Conservation (phyloP, 1,139 yeast species). For the Zygosaccharomyces pseudobailii region DNA sequence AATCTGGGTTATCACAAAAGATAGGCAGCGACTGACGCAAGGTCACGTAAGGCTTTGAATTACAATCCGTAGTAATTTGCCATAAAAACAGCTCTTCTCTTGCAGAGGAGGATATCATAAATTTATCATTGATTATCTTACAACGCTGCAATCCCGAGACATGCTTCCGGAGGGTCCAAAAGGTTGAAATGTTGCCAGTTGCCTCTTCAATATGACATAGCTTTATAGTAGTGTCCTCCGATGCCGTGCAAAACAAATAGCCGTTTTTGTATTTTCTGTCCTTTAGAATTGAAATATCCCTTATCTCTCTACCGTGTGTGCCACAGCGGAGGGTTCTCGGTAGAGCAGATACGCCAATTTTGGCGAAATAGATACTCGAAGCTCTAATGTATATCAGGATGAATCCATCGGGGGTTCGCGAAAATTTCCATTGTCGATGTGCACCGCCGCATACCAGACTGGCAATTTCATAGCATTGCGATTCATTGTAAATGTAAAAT, state of each 20-base stretch:
- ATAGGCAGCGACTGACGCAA: conserved; percentile 48
- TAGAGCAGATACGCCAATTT: conserved; percentile 22
- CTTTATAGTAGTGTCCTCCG: conserved; percentile 81
- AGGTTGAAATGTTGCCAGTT: conserved; percentile 42
- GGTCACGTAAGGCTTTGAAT: conserved; percentile 41
- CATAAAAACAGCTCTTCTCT: conserved; percentile 85
- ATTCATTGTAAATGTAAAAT: conserved; percentile 81
- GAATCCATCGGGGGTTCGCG: conserved; percentile 32
- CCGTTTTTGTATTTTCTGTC: conserved; percentile 20
- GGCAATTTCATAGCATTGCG: conserved; percentile 63
- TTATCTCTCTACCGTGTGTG: conserved; percentile 84
- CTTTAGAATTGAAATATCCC: conserved; percentile 55
- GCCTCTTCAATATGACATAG: conserved; percentile 41
- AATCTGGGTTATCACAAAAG: conserved; percentile 57
- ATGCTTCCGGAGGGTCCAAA: conserved; percentile 71
- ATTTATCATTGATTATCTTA: conserved; percentile 52
- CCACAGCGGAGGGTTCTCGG: conserved; percentile 48
- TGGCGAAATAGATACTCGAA: conserved; percentile 38
- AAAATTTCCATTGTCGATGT: conserved; percentile 69
- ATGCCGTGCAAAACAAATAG: conserved; percentile 60
- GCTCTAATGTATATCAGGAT: conserved; percentile 51
- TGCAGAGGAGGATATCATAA: conserved; percentile 71
- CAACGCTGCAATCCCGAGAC: conserved; percentile 82
- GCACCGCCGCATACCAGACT: conserved; percentile 87
- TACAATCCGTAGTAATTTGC: conserved; percentile 45